Conservation (phyloP, 306 rosid species). For the Cucumis melo region DNA sequence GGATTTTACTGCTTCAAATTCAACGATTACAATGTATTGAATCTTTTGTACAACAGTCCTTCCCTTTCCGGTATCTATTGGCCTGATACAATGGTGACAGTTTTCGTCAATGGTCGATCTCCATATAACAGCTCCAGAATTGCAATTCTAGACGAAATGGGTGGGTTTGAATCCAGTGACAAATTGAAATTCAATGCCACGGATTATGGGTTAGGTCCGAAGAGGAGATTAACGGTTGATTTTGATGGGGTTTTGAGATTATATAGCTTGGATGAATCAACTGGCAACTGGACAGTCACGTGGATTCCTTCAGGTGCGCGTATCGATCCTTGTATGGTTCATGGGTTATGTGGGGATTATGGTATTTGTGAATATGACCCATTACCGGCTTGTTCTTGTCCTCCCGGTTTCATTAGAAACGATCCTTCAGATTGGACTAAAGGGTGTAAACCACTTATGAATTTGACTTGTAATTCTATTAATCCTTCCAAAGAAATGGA, state of each 20-base stretch:
- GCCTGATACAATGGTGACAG: not conserved
- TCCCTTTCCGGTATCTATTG: slow-evolving; percentile 1
- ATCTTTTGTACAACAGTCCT: not conserved
- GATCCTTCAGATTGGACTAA: slow-evolving; percentile 24
- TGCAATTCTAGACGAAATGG: not conserved
- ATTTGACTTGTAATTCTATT: not conserved
- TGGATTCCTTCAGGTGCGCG: slow-evolving; percentile 6
- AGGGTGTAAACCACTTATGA: slow-evolving; percentile 17
- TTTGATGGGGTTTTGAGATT: slow-evolving; percentile 10
- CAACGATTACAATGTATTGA: slow-evolving; percentile 10
- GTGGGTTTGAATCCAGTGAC: slow-evolving; percentile 7
- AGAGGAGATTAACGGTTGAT: slow-evolving; percentile 8
- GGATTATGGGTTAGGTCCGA: slow-evolving; percentile 10
- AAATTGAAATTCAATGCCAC: not conserved
- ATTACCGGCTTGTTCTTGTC: slow-evolving; percentile 21
- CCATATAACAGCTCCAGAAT: slow-evolving; percentile 6
- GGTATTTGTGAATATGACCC: slow-evolving; percentile 18
- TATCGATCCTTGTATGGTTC: slow-evolving; percentile 6
- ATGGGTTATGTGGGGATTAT: slow-evolving; percentile 18
- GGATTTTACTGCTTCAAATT: slow-evolving; percentile 23
- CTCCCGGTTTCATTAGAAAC: slow-evolving; percentile 13
- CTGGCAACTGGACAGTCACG: slow-evolving; percentile 1
- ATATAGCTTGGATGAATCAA: slow-evolving; percentile 9
- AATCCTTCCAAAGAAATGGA: not conserved
- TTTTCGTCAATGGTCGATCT: slow-evolving; percentile 6